phyloP scores from a whole-genome alignment of 768 basidiomycete species.

The Tricholoma furcatifolium region DNA sequence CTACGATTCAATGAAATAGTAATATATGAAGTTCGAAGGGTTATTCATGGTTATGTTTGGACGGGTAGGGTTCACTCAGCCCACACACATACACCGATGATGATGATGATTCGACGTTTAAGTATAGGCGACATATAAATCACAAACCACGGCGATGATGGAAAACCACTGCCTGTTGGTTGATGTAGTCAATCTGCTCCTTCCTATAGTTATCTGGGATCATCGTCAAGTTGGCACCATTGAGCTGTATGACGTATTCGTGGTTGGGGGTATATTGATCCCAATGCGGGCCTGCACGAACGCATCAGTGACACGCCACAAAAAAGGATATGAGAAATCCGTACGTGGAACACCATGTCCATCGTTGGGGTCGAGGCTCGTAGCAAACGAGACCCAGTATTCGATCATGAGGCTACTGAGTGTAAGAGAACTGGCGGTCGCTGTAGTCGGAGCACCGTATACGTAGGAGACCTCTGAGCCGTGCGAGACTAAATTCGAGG shows the following conservation, averaged over 20 bases:
- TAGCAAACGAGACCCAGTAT: slow-evolving; percentile 47
- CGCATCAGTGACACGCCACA: background rate
- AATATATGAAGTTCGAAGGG: too few species aligned
- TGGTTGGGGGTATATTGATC: slow-evolving; percentile 17
- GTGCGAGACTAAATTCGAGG: slow-evolving; percentile 24
- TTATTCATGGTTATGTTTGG: too few species aligned
- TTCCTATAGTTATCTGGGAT: slow-evolving; percentile 27
- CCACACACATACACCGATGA: too few species aligned
- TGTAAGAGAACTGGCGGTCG: slow-evolving; percentile 14
- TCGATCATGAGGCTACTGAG: slow-evolving; percentile 39
- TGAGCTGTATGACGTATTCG: slow-evolving; percentile 23
- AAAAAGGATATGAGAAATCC: slow-evolving; percentile 1
- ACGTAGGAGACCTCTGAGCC: slow-evolving; percentile 30
- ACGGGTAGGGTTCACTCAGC: too few species aligned
- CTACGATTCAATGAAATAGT: too few species aligned
- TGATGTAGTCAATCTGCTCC: slow-evolving; percentile 26
- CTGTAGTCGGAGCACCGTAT: slow-evolving; percentile 22
- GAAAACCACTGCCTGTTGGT: slow-evolving; percentile 21
- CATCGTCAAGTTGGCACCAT: slow-evolving; percentile 24
- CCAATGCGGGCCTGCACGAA: slow-evolving; percentile 20
- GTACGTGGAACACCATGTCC: slow-evolving; percentile 34
- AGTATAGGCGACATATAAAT: background rate
- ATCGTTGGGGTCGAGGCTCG: slow-evolving; percentile 43
- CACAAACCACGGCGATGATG: slow-evolving; percentile 19
- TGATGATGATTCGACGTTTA: too few species aligned